These are phyloP conservation scores for Aspergillus sparsus DNA, from an alignment of 495 filamentous ascomycete genomes.

Conservation along the genomic window DNA sequence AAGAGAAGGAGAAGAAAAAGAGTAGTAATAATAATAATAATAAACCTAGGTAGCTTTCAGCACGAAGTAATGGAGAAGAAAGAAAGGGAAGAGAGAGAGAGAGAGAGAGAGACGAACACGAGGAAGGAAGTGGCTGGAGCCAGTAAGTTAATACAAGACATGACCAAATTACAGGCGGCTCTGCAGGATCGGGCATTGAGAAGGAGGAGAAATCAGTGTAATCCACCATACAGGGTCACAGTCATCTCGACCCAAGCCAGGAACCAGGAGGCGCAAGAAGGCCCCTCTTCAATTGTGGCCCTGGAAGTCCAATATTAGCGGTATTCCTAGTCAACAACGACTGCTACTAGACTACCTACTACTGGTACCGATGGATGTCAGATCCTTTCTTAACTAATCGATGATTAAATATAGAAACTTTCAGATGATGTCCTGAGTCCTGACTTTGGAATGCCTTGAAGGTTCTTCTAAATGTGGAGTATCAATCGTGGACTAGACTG, in stretches of 20 bases:
- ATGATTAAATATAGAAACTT: slow-evolving; percentile 3
- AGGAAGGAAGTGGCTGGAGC: slow-evolving; percentile 13
- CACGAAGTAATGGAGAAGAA: slow-evolving; percentile 1
- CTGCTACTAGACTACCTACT: neutral
- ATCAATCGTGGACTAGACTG: neutral
- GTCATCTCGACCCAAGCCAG: neutral
- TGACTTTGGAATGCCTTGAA: neutral
- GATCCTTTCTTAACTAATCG: neutral
- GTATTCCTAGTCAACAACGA: too few species aligned
- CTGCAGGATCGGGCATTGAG: slow-evolving; percentile 6
- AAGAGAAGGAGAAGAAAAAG: slow-evolving; percentile 17
- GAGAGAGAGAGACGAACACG: slow-evolving; percentile 17
- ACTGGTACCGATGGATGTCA: neutral
- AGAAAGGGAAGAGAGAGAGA: slow-evolving; percentile 15
- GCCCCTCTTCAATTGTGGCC: neutral
- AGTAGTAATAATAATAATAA: slow-evolving; percentile 2
- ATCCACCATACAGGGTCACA: neutral
- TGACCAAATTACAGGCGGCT: slow-evolving; percentile 22
- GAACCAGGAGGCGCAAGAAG: slow-evolving; percentile 10
- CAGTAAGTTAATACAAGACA: slow-evolving; percentile 11
- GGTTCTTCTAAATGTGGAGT: slow-evolving; percentile 12
- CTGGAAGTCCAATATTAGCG: neutral
- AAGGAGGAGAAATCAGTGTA: neutral
- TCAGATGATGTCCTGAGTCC: neutral
- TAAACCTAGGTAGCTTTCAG: neutral